phyloP scores from a whole-genome alignment of 148 eudicot species.

The Silene conica region DNA sequence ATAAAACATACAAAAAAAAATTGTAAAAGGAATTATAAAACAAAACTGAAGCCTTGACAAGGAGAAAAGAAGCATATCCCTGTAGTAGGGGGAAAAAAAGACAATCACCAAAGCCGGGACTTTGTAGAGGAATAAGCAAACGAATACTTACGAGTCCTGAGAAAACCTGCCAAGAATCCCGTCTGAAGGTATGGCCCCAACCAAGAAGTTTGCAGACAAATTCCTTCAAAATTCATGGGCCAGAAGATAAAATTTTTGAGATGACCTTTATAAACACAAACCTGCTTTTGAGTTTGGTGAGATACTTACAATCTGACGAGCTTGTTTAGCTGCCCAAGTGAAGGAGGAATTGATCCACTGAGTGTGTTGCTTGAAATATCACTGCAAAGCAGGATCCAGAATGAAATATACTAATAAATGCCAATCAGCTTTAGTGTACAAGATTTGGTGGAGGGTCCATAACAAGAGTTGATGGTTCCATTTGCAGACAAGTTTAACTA shows the following conservation, averaged over 20 bases:
- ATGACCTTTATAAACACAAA: neutral
- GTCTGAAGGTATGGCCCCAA: conserved; percentile 71
- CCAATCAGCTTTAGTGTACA: neutral
- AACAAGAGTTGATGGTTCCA: neutral
- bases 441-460: neutral
- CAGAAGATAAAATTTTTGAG: conserved; percentile 6
- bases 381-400: conserved; percentile 36
- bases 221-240: conserved; percentile 52
- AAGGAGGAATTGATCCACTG: conserved; percentile 73
- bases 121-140: neutral
- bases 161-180: conserved; percentile 66
- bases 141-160: conserved; percentile 64
- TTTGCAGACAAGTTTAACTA: neutral
- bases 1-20: neutral
- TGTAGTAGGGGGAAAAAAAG: neutral
- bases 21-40: too few species aligned
- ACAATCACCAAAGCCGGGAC: neutral
- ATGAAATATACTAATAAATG: neutral
- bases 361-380: conserved; percentile 91
- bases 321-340: conserved; percentile 72
- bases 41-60: neutral
- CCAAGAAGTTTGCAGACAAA: conserved; percentile 82
- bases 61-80: neutral
- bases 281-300: neutral
- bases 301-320: conserved; percentile 66